phyloP scores from a whole-genome alignment of 2,329 filamentous ascomycete species.

The Scortechinia acanthostroma region DNA sequence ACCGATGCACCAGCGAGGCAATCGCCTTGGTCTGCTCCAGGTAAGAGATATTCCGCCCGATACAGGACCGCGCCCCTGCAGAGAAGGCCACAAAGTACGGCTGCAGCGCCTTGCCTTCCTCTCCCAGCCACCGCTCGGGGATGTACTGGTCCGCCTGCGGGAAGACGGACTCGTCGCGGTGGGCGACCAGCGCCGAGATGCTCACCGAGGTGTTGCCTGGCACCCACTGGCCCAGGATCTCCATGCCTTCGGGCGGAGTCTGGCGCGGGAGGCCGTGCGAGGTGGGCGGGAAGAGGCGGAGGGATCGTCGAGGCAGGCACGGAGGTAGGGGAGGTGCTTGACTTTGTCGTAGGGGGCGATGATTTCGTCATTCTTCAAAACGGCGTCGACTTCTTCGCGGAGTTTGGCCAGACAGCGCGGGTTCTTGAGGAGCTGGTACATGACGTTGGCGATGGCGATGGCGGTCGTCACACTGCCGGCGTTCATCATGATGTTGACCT shows the following conservation, averaged over 20 bases:
- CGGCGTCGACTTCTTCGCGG: slow-evolving; percentile 33
- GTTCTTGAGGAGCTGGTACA: slow-evolving; percentile 41
- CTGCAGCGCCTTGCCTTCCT: slow-evolving; percentile 25
- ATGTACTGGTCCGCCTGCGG: slow-evolving; percentile 24
- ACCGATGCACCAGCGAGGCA: slow-evolving; percentile 30
- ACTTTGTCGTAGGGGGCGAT: slow-evolving; percentile 40
- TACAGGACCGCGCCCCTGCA: slow-evolving; percentile 11
- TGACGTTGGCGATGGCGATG: slow-evolving; percentile 41
- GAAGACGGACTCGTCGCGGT: slow-evolving; percentile 26
- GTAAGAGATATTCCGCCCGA: slow-evolving; percentile 23
- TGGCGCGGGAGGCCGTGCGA: slow-evolving; percentile 30
- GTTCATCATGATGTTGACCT: slow-evolving; percentile 42
- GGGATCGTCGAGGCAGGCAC: slow-evolving; percentile 38
- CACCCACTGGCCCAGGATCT: slow-evolving; percentile 33
- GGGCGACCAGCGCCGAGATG: slow-evolving; percentile 28
- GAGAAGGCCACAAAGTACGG: slow-evolving; percentile 27
- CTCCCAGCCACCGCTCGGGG: slow-evolving; percentile 31
- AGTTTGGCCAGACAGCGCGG: slow-evolving; percentile 27
- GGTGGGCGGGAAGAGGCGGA: slow-evolving; percentile 33
- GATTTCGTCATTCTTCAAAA: slow-evolving; percentile 29
- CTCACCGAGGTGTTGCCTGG: slow-evolving; percentile 32
- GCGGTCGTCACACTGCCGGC: slow-evolving; percentile 39
- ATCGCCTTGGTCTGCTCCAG: slow-evolving; percentile 35
- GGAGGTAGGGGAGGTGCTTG: slow-evolving; percentile 40
- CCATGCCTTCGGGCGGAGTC: slow-evolving; percentile 31